Base-by-base conservation (phyloP, 345 rosid species). In the Moricandia arvensis region DNA sequence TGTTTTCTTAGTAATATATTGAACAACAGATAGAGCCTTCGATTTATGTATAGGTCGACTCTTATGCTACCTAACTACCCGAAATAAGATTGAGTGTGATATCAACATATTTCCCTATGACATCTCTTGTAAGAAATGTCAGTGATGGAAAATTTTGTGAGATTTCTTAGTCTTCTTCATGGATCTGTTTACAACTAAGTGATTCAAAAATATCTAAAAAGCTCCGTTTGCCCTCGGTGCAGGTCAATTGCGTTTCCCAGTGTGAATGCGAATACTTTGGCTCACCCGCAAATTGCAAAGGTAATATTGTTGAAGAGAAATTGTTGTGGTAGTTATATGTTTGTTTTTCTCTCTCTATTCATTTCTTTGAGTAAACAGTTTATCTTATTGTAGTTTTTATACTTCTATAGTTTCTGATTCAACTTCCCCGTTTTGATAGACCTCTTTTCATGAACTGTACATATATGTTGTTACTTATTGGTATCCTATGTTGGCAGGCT, bases 211-310 rank as follows among this genome's bases (percentile, higher is more conserved):
- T 72, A 38, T 68, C 34, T 57, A 2, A 59, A 37, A 72, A 38
- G 17, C 57, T 27, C 26, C 5, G 12, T 21, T 59, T 24, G 79
- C 45, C 33, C 53, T 58, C 13, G 81, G 38, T 75, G 63, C 67
- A 91, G 95, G 91, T 81, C 80, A 66, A 69, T 57, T 17, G 29
- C 81, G 18, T 78, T 86, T 80, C 90, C 76, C 58, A 72, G 74
- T 74, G 86, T 84, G 66, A 85, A 78, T 76, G 79, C 75, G 66
- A 87, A 80, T 57, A 82, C 84, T 69, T 8, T 78, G 78, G 86
- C 66, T 71, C 83, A 31, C 63, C 74, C 88, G 13, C 86, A 85
- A 77, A 79, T 85, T 67, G 85, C 86, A 61, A 88, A 88, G 96
- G 99, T 94, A 84, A 83, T 64, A 6, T 15, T 24, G 2, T 69